Percentiles rank a stretch among this genome's conserved stretches.
Evolutionary conservation across 768 basidiomycete species (phyloP).

Genomic region (Epithele typhae): DNA sequence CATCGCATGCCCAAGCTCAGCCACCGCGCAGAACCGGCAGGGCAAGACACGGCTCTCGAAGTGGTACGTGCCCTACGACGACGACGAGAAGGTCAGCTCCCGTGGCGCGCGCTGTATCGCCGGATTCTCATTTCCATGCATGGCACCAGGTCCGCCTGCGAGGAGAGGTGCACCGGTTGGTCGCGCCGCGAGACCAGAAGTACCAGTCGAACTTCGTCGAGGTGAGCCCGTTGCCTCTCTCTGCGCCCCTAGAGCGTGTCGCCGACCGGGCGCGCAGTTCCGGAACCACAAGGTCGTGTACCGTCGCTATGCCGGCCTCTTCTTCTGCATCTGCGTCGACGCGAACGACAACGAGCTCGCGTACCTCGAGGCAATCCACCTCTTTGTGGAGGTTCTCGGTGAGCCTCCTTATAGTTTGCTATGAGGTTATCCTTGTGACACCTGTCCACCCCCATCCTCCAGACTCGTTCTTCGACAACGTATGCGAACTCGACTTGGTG

Average conservation of each 20-base stretch:
- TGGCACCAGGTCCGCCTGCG: slow-evolving; percentile 74
- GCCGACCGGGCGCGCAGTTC: slow-evolving; percentile 52
- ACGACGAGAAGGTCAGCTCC: slow-evolving; percentile 86
- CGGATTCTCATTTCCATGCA: neutral
- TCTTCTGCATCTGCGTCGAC: slow-evolving; percentile 89
- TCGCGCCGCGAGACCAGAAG: slow-evolving; percentile 96
- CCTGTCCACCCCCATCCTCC: too few species aligned
- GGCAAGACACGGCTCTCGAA: slow-evolving; percentile 96
- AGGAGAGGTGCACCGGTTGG: slow-evolving; percentile 93
- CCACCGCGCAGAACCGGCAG: slow-evolving; percentile 81
- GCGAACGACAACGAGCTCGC: slow-evolving; percentile 98
- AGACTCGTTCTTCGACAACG: slow-evolving; percentile 92
- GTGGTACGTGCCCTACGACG: slow-evolving; percentile 99
- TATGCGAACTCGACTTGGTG: slow-evolving; percentile 95
- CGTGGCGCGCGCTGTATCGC: neutral
- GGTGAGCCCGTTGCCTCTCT: slow-evolving; percentile 41
- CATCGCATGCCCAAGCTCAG: neutral
- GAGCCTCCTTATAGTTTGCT: slow-evolving; percentile 25
- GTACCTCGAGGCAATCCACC: slow-evolving; percentile 95
- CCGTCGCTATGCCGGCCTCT: slow-evolving; percentile 33
- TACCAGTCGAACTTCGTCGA: slow-evolving; percentile 99
- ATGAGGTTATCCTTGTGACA: too few species aligned
- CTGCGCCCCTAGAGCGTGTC: neutral
- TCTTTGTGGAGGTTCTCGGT: slow-evolving; percentile 98
- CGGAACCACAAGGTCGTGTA: slow-evolving; percentile 98